phyloP scores from a whole-genome alignment of 164 flowering plant genomes.

The Stephania cephalantha region DNA sequence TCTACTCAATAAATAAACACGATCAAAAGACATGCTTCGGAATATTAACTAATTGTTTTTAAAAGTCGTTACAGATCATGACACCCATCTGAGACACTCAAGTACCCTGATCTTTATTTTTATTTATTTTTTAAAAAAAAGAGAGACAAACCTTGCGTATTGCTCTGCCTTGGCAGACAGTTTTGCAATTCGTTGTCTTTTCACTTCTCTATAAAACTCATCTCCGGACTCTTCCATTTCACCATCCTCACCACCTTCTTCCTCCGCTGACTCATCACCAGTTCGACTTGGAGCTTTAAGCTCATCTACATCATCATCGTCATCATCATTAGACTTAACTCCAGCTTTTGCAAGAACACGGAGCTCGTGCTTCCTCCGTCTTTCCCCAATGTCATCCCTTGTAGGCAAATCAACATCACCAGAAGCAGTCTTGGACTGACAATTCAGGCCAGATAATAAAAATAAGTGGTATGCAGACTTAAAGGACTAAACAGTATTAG shows the following conservation, averaged over 20 bases:
- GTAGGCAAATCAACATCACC: constrained; percentile 88
- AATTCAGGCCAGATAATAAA: neutral
- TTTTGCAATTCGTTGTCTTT: constrained; percentile 45
- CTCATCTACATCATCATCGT: constrained; percentile 34
- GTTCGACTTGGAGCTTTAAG: constrained; percentile 10
- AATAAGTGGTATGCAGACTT: neutral
- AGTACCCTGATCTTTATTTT: neutral
- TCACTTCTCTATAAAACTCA: constrained; percentile 66
- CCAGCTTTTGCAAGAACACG: constrained; percentile 71
- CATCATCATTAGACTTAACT: constrained; percentile 36
- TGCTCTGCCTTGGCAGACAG: constrained; percentile 51
- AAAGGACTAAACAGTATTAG: neutral
- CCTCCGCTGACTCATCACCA: constrained; percentile 25
- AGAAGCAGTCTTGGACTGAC: constrained; percentile 44
- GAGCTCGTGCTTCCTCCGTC: constrained; percentile 77
- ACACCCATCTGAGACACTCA: neutral
- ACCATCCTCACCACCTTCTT: constrained; percentile 19
- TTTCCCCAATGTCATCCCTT: constrained; percentile 92
- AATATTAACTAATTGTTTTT: neutral
- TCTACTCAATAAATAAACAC: too few species aligned
- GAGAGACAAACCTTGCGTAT: constrained; percentile 47
- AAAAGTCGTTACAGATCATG: neutral
- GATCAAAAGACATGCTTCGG: neutral
- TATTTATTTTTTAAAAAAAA: too few species aligned
- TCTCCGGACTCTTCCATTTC: constrained; percentile 44